Evolutionary conservation across 108 stramenopile species (phyloP).

Genomic region (Pseudonitzschia multiseries): DNA sequence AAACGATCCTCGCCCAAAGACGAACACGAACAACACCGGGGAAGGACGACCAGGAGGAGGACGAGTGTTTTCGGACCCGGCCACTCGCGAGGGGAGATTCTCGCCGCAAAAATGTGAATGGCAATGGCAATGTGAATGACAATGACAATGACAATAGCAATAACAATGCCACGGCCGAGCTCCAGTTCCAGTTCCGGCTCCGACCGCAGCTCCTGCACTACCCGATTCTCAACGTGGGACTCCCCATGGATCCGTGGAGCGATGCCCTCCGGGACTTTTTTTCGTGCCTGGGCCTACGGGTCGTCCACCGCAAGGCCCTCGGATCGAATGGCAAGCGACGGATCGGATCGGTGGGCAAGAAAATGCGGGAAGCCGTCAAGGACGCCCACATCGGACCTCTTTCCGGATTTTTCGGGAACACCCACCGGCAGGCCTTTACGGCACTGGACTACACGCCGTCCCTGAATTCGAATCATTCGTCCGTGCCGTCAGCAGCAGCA

Average conservation of each 20-base stretch:
- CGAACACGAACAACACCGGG: background rate
- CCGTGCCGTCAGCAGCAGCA: background rate
- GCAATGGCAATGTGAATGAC: background rate
- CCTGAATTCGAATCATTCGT: constrained; percentile 1
- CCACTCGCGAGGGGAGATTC: background rate
- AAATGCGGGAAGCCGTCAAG: constrained; percentile 5
- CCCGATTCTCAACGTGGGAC: constrained; percentile 5
- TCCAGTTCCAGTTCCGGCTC: background rate
- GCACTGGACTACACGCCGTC: constrained; percentile 10
- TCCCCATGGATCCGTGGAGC: constrained; percentile 10
- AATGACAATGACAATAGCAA: background rate
- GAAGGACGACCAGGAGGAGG: background rate
- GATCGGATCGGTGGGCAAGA: constrained; percentile 4
- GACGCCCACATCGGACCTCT: constrained; percentile 4
- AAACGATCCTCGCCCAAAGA: background rate
- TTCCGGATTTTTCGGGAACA: constrained; percentile 1
- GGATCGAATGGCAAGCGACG: constrained; percentile 4
- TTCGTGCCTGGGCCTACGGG: constrained; percentile 2
- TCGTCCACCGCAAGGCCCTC: constrained; percentile 2
- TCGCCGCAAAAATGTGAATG: too few species aligned
- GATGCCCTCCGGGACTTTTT: constrained; percentile 6
- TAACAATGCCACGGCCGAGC: background rate
- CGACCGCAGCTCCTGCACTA: background rate
- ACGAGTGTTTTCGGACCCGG: background rate
- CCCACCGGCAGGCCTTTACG: background rate